These are phyloP conservation scores for Heracleum sosnowskyi DNA, from an alignment of 129 eudicot genomes.

Conservation along the genomic window DNA sequence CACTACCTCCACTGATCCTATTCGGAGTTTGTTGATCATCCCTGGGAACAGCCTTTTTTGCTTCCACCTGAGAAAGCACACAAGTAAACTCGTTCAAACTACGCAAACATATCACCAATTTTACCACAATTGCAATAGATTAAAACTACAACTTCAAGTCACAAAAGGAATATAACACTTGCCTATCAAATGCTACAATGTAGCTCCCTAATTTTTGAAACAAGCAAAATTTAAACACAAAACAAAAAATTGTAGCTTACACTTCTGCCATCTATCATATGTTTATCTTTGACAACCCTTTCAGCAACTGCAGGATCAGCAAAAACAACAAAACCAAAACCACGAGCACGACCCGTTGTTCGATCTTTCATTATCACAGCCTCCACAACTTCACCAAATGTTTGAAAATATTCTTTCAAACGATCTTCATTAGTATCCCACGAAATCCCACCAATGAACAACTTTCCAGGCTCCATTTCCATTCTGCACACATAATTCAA, in stretches of 20 bases:
- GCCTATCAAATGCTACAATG: not conserved
- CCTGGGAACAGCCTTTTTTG: constrained; percentile 96
- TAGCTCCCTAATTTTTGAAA: not conserved
- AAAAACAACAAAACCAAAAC: constrained; percentile 83
- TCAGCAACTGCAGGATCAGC: constrained; percentile 76
- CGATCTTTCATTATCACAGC: constrained; percentile 97
- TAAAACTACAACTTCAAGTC: not conserved
- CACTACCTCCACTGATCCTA: constrained; percentile 49
- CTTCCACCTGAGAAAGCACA: constrained; percentile 60
- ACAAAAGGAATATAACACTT: not conserved
- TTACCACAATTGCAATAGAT: not conserved
- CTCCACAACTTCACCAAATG: constrained; percentile 71
- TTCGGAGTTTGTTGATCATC: constrained; percentile 61
- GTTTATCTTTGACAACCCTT: constrained; percentile 77
- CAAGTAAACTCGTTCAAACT: not conserved
- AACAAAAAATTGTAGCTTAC: constrained; percentile 31
- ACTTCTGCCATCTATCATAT: constrained; percentile 87
- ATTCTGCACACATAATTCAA: constrained; percentile 28
- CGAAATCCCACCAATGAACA: constrained; percentile 86
- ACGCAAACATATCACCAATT: not conserved
- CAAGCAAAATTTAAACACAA: not conserved
- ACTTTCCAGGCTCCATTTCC: constrained; percentile 83
- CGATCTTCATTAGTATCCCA: constrained; percentile 94
- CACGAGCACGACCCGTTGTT: constrained; percentile 93
- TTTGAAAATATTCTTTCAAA: constrained; percentile 60